Evolutionary conservation across 352 stramenopile genomes (phyloP), one percentile per base, ranked within the genome.

Genomic region (Pythium folliculosum): DNA sequence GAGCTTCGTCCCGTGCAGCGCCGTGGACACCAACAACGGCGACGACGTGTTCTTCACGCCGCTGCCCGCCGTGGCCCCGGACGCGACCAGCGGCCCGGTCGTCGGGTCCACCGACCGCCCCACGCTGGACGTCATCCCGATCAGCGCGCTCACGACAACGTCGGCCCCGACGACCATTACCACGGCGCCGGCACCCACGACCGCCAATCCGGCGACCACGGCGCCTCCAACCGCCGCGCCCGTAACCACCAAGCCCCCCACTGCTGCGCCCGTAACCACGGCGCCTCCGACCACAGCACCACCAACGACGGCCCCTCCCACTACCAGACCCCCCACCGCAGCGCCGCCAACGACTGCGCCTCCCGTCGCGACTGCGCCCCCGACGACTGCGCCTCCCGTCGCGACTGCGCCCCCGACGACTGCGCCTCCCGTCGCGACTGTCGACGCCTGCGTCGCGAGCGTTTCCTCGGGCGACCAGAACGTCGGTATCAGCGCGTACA

Each of bases 401-500:
- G 60, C 50, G 48, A 53, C 47, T 2, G 44, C 14, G 7, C 25
- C 58, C 9, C 40, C 38, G 30, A 30, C 54, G 16, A 49, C 37
- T 3, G 54, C 5, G 9, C 25, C 35, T 7, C 37, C 38, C 17
- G 35, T 32, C 30, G 16, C 40, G 1, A 27, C 19, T 13, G 23
- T n/a, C 3, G 37, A 44, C 16, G 7, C 25, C 17, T 58, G 48
- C 49, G 21, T 21, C 1, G 13, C 17, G 16, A 25, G 17, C 4
- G 56, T 65, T 5, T 60, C 64, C 4, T 32, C 25, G n/a, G 57
- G 53, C 13, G 63, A 70, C 47, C n/a, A 30, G 13, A 10, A 3
- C 1, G 63, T 73, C 37, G 77, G 77, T 48, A 79, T 84, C 43
- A 69, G 62, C 13, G 73, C 58, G 4, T 49, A 81, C 38, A 63